Percentiles rank a stretch among this genome's conserved stretches.
phyloP scores from a whole-genome alignment of 2,329 filamentous ascomycete species.

The Metarhizium album region DNA sequence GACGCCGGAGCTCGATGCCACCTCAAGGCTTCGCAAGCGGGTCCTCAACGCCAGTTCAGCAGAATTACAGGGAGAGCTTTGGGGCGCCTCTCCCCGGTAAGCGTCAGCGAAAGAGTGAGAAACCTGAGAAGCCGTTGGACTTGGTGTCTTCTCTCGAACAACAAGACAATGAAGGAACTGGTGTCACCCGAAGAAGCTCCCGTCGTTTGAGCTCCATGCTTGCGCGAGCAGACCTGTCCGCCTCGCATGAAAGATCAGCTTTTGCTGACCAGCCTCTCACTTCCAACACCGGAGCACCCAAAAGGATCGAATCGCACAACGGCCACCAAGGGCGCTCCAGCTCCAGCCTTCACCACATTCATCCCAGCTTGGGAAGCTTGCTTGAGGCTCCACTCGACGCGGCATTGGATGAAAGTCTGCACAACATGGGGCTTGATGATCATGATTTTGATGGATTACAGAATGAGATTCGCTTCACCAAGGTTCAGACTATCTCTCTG shows the following conservation, averaged over 20 bases:
- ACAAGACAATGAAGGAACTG: conserved; percentile 44
- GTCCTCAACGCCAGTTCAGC: conserved; percentile 63
- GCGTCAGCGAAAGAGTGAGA: conserved; percentile 40
- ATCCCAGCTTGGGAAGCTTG: conserved; percentile 47
- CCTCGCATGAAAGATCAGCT: conserved; percentile 69
- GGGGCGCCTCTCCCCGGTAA: conserved; percentile 47
- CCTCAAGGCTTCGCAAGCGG: conserved; percentile 61
- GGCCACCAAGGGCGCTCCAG: conserved; percentile 29
- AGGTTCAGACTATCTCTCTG: conserved; percentile 56
- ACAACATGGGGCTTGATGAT: conserved; percentile 63
- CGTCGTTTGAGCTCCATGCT: conserved; percentile 86
- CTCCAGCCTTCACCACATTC: conserved; percentile 33
- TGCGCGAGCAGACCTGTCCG: conserved; percentile 75
- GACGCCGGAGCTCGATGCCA: conserved; percentile 55
- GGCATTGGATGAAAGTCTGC: conserved; percentile 60
- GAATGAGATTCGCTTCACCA: conserved; percentile 61
- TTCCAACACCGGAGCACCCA: conserved; percentile 32
- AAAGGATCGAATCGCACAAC: conserved; percentile 61
- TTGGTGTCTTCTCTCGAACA: conserved; percentile 63
- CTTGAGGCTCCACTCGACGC: conserved; percentile 59
- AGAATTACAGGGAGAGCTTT: conserved; percentile 67
- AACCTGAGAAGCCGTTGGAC: conserved; percentile 42
- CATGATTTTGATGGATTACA: conserved; percentile 60
- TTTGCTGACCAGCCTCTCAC: conserved; percentile 56
- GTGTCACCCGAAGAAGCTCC: conserved; percentile 47